Evolutionary conservation across 169 alveolate species (phyloP).

Genomic region (Fabrea salina): DNA sequence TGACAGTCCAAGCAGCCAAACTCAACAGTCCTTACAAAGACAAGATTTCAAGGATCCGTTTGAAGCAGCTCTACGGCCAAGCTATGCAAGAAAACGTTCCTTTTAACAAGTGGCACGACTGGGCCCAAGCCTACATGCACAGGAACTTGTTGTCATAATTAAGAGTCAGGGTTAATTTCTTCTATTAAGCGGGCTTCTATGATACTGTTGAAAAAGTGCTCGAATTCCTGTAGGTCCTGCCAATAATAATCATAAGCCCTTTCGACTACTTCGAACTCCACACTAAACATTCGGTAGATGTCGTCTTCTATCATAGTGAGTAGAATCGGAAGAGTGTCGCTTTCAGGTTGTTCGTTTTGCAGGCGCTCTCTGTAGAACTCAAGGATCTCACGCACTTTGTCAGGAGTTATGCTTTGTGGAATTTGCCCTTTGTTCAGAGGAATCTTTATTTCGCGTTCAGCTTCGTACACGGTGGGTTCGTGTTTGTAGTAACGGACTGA

Average conservation of each 20-base stretch:
- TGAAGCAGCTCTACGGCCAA: not conserved
- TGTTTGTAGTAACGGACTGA: not conserved
- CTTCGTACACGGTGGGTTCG: not conserved
- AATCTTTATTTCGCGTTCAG: not conserved
- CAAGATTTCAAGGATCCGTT: not conserved
- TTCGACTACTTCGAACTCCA: not conserved
- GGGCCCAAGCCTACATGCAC: not conserved
- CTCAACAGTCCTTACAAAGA: not conserved
- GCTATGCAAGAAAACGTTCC: slow-evolving; percentile 12
- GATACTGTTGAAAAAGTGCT: not conserved
- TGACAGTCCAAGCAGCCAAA: slow-evolving; percentile 22
- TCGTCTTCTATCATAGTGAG: not conserved
- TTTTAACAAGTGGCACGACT: slow-evolving; percentile 17
- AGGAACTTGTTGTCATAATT: not conserved
- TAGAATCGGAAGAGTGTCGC: not conserved
- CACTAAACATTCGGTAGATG: not conserved
- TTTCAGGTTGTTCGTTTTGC: not conserved
- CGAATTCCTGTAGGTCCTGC: not conserved
- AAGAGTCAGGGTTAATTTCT: too few species aligned
- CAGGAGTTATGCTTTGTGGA: not conserved
- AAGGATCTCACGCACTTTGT: not conserved
- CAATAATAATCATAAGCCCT: not conserved
- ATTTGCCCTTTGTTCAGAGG: not conserved
- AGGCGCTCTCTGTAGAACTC: not conserved
- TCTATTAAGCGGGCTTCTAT: not conserved